Evolutionary conservation across 371 early-diverging fungal species (phyloP).

Genomic region (Syncephalastrum contaminatum): DNA sequence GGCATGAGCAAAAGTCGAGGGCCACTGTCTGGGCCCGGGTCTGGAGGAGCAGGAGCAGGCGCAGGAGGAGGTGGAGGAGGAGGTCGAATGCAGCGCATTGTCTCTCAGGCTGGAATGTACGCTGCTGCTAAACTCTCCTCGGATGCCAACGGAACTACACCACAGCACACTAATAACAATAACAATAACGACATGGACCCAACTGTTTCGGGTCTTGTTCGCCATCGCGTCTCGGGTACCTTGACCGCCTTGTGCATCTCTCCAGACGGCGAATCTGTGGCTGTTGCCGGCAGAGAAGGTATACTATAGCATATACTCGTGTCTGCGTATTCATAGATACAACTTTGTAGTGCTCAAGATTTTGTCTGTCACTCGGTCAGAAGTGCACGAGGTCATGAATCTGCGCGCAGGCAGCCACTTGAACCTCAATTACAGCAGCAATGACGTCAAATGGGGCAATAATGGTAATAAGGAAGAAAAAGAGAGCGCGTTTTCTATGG

Average conservation of each 20-base stretch:
- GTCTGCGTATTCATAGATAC: background rate
- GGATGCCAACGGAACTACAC: slow-evolving; percentile 6
- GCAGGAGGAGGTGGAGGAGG: background rate
- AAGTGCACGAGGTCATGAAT: slow-evolving; percentile 64
- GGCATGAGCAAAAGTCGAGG: too few species aligned
- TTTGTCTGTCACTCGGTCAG: slow-evolving; percentile 52
- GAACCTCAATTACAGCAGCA: slow-evolving; percentile 65
- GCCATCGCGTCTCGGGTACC: slow-evolving; percentile 45
- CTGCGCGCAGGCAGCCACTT: slow-evolving; percentile 66
- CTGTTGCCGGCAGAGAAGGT: slow-evolving; percentile 79
- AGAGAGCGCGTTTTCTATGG: background rate
- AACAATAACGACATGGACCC: background rate
- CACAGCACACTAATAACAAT: background rate
- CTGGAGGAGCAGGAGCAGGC: too few species aligned
- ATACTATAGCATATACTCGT: slow-evolving; percentile 2
- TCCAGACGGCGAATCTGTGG: slow-evolving; percentile 63
- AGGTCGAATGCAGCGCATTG: slow-evolving; percentile 24
- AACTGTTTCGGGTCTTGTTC: slow-evolving; percentile 11
- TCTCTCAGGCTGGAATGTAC: slow-evolving; percentile 20
- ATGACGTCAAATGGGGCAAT: slow-evolving; percentile 87
- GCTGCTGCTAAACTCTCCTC: slow-evolving; percentile 17
- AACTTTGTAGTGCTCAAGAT: slow-evolving; percentile 64
- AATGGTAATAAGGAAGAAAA: slow-evolving; percentile 31
- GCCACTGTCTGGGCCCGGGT: too few species aligned
- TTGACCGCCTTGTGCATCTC: slow-evolving; percentile 66